Percentiles rank a stretch among this genome's conserved stretches.
Conservation (phyloP, 202 grass and related monocot genomes). For the Zoysia matrella region DNA sequence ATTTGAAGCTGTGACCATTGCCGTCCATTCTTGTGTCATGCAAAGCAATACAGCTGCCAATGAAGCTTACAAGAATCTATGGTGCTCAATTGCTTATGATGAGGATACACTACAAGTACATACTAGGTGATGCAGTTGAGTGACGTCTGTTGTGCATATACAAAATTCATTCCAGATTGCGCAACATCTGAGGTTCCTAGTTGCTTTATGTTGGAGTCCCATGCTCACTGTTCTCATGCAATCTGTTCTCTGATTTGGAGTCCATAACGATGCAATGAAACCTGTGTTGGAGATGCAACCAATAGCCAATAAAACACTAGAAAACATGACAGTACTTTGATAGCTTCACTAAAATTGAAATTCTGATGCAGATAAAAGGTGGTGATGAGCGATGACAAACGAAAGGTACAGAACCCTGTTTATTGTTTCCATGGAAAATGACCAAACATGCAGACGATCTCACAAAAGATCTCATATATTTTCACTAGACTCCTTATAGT, state of each 20-base stretch:
- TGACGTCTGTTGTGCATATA: constrained; percentile 8
- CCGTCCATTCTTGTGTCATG: constrained; percentile 8
- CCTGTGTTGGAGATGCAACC: neutral
- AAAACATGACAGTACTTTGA: constrained; percentile 32
- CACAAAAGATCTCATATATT: constrained; percentile 14
- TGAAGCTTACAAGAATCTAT: neutral
- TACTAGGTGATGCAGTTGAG: neutral
- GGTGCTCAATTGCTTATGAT: neutral
- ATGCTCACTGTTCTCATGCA: constrained; percentile 26
- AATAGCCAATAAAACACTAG: constrained; percentile 14
- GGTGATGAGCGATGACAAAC: neutral
- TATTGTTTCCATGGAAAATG: constrained; percentile 27
- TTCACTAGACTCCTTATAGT: constrained; percentile 15
- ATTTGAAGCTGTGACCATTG: constrained; percentile 10
- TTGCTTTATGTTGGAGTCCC: neutral
- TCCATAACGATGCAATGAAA: constrained; percentile 8
- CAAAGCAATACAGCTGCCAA: neutral
- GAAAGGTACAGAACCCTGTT: constrained; percentile 7
- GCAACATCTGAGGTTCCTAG: constrained; percentile 14
- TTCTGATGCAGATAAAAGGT: neutral
- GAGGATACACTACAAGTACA: constrained; percentile 3
- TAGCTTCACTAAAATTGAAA: constrained; percentile 28
- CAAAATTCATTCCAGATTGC: neutral
- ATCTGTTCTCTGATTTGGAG: constrained; percentile 9
- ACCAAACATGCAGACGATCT: constrained; percentile 23